Base-by-base conservation (phyloP, 2,329 filamentous ascomycete genomes). In the Botrytis medusae region DNA sequence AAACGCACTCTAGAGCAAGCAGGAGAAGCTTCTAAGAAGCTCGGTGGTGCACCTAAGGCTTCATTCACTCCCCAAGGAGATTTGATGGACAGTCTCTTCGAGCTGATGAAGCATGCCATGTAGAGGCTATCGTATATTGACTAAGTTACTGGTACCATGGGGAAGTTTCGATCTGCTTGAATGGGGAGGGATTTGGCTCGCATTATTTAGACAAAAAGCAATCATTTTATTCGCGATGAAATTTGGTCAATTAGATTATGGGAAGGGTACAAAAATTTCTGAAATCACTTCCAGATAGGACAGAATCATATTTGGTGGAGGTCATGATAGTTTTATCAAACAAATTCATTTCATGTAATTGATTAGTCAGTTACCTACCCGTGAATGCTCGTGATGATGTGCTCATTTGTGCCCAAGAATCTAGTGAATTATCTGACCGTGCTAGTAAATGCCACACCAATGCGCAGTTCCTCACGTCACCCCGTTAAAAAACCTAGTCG, bases 311-410 rank as follows among this genome's bases (percentile, higher is more conserved):
- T 12, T 12, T 20, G 57, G 18, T 22, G 32, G 57, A 60, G 8
- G 8, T 9, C 2, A 16, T 8, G 59, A 25, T 40, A 37, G 22
- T 4, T 16, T 61, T 3, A 40, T 16, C 12, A 25, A 25, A n/a
- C 1, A 40, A n/a, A 7, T 16, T 61, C 29, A 37, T 22, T 25
- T 25, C 32, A 37, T 22, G 2, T 9, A 3, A 34, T 34, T 61
- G 0, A 16, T 7, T 2, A n/a, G 20, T 40, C 22, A 6, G 16
- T 25, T n/a, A 8, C 0, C 12, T 34, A 20, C 8, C 9, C 3
- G 10, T 34, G 20, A 60, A 5, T 12, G 9, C 18, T 34, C 57
- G 22, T 60, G 32, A 60, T 34, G 12, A 32, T 22, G 57, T 59
- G 20, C 0, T 8, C 7, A 34, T 32, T 10, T 32, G 3, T 34